Base-by-base conservation (phyloP, 2,329 filamentous ascomycete species). In the Acrodontium crateriforme region DNA sequence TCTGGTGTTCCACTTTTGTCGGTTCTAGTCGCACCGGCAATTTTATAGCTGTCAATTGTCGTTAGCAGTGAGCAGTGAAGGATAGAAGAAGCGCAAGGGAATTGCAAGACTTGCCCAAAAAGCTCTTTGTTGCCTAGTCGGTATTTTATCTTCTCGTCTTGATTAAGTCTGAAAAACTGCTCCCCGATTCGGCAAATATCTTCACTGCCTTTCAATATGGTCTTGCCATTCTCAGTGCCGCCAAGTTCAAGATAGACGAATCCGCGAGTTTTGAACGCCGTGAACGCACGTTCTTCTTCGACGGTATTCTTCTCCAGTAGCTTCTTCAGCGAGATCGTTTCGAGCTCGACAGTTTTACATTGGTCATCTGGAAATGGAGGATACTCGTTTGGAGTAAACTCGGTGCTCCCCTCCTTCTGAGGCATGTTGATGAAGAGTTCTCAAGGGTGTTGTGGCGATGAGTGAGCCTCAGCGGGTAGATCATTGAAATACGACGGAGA, bases 171-270 rank as follows among this genome's bases (percentile, higher is more conserved):
- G 38, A 66, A 69, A 10, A 69, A 54, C 3, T 46, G 36, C 27
- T 59, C 52, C 29, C 58, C 62, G 5, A 65, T 47, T 2, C 36
- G 35, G 9, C 41, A 42, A 19, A 52, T 35, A 4, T 47, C 32
- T 11, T 45, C 42, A 3, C 46, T 35, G 16, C 44, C 42, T 8
- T 42, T 29, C 9, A 32, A 18, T 18, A 52, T 49, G 4, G 33
- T 42, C 5, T 46, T 34, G 31, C 48, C 49, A 7, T 40, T 35
- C 11, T 44, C 35, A 5, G 36, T 41, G n/a, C 40, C 38, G 3
- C 36, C 32, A 2, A 71, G 49, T 30, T 70, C 62, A 3, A 71
- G 54, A 35, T 71, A 70, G 49, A 70, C 70, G 47, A 71, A 70
- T 2, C 67, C 67, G 5, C 69, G 50, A 8, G 62, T 53, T 29